Percentiles rank a stretch among this genome's conserved stretches.
phyloP scores from a whole-genome alignment of 352 stramenopile species.

The Halophytophthora batemanensis region DNA sequence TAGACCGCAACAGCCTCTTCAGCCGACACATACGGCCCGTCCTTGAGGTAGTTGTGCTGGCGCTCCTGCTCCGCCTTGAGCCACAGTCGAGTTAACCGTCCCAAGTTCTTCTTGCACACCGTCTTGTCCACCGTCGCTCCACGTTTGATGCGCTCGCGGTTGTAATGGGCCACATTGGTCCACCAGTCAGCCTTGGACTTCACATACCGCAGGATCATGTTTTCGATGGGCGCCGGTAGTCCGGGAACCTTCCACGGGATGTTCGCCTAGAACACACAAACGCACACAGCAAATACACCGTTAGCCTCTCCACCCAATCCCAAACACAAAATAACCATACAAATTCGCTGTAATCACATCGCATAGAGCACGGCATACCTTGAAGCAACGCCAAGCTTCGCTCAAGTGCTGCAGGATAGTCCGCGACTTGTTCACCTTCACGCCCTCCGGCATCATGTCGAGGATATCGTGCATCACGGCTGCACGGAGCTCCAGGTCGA shows the following conservation, averaged over 20 bases:
- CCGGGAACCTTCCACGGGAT: constrained; percentile 99
- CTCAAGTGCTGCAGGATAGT: constrained; percentile 98
- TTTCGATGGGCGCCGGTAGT: constrained; percentile 98
- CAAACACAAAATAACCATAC: constrained; percentile 7
- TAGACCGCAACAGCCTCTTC: constrained; percentile 99
- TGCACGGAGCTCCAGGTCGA: constrained; percentile 98
- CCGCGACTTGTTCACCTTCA: constrained; percentile 99
- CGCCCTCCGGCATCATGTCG: constrained; percentile 99
- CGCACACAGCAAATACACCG: constrained; percentile 7
- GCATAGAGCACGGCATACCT: no score
- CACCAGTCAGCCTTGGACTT: constrained; percentile 98
- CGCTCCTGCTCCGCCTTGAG: constrained; percentile 99
- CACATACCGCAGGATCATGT: constrained; percentile 99
- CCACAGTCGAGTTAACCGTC: constrained; percentile 97
- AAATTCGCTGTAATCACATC: no score
- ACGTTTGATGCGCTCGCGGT: constrained; percentile 99
- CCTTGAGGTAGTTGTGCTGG: constrained; percentile 99
- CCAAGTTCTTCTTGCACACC: constrained; percentile 99
- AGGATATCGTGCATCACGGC: constrained; percentile 99
- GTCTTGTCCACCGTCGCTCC: constrained; percentile 99
- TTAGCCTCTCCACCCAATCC: constrained; percentile 1
- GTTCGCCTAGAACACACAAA: constrained; percentile 95
- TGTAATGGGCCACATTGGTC: constrained; percentile 99
- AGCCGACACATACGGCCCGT: constrained; percentile 97
- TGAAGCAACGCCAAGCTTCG: constrained; percentile 95